Evolutionary conservation across 805 yeast genomes (phyloP), one percentile per base, ranked within the genome.

Genomic region (Pichia gijzeniarum): DNA sequence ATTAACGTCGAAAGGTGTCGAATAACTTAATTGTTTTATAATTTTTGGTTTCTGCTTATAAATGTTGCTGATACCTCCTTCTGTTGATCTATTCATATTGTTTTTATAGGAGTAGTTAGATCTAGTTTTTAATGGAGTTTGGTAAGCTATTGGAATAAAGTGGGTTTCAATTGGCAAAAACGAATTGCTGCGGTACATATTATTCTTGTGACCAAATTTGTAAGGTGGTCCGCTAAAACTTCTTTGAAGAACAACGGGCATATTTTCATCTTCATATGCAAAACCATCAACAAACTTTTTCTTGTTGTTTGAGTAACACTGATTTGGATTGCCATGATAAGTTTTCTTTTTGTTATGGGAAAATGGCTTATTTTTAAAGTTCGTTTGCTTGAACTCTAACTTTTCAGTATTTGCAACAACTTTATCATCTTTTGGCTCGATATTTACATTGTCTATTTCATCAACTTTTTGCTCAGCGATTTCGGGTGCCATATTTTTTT

Each of bases 81-180:
- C n/a, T 18, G 16, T 5, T 28, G 38, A 16, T 19, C 9, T 25
- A 34, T 16, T 17, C 20, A 14, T 14, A 17, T 40, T 44, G 35
- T 44, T 35, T 22, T 16, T 35, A 17, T 27, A 40, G 5, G 44
- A 39, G 21, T 40, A 41, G n/a, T 39, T 44, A 16, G 40, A 18
- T 40, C 44, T 35, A 6, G 31, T 13, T 5, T 20, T 1, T 18
- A 44, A 32, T 16, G 43, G 44, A 8, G 32, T 21, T 17, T 40
- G 25, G 35, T 39, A 44, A 5, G 37, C n/a, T 13, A 44, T 19
- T 6, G 41, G 48, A 6, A 44, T 18, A 17, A 35, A 35, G 10
- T 31, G 34, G 12, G 42, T 32, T 28, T 3, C 10, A 12, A 43
- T 21, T 16, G 46, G 30, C 14, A 32, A 6, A 5, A 20, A 35